A percentile compares a stretch with the other conserved stretches of the same genome.
Evolutionary conservation across 805 yeast species (phyloP).

Genomic region (Nakazawaea holstii): DNA sequence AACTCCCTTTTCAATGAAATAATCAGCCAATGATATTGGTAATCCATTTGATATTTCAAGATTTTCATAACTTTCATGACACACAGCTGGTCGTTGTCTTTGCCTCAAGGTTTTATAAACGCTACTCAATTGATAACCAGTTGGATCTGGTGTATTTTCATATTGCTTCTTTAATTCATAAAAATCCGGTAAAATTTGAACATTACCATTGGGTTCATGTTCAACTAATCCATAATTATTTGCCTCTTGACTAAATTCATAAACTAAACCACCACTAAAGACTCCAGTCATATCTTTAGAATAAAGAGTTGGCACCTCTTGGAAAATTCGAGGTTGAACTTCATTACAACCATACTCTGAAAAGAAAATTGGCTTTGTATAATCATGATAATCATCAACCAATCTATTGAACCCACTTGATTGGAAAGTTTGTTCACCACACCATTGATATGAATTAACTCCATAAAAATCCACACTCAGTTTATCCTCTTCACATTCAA

Average conservation of each 20-base stretch:
- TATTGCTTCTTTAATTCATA: slow-evolving; percentile 38
- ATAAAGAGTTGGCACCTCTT: slow-evolving; percentile 66
- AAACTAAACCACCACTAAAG: slow-evolving; percentile 82
- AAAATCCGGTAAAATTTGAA: slow-evolving; percentile 38
- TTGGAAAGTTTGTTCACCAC: slow-evolving; percentile 80
- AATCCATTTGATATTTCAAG: slow-evolving; percentile 35
- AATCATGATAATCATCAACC: slow-evolving; percentile 63
- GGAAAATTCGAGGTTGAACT: slow-evolving; percentile 72
- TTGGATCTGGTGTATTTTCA: slow-evolving; percentile 24
- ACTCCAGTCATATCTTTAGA: slow-evolving; percentile 68
- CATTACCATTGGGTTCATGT: slow-evolving; percentile 35
- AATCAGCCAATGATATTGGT: slow-evolving; percentile 38
- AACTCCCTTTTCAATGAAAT: slow-evolving; percentile 46
- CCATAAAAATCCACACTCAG: slow-evolving; percentile 73
- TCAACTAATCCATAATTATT: slow-evolving; percentile 76
- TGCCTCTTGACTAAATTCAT: slow-evolving; percentile 74
- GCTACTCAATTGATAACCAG: slow-evolving; percentile 16
- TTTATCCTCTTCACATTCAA: slow-evolving; percentile 66
- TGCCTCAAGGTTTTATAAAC: slow-evolving; percentile 18
- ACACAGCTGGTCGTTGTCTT: slow-evolving; percentile 17
- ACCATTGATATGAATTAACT: slow-evolving; percentile 78
- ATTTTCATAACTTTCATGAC: slow-evolving; percentile 36
- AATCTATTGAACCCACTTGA: slow-evolving; percentile 72
- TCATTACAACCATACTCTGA: slow-evolving; percentile 92
- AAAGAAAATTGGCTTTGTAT: slow-evolving; percentile 73